A percentile compares a stretch with the other conserved stretches of the same genome.
Conservation (phyloP, 108 stramenopile genomes). For the Skeletonema menzelii region DNA sequence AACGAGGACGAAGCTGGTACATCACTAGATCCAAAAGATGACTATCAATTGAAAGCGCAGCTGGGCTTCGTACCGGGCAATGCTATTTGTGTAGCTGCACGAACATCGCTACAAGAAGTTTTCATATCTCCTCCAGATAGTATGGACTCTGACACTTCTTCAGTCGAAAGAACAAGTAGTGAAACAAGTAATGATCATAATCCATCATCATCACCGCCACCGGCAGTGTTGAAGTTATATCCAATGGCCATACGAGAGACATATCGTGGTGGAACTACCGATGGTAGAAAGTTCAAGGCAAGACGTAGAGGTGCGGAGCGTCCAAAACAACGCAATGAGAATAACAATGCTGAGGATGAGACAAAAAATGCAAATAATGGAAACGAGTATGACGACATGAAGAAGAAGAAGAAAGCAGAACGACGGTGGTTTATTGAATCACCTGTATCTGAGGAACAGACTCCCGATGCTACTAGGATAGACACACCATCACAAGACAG, state of each 20-base stretch:
- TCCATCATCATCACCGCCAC: constrained; percentile 9
- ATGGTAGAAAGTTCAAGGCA: constrained; percentile 59
- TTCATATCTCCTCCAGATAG: not conserved
- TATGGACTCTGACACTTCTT: too few relatives aligned
- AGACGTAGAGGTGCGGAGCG: constrained; percentile 39
- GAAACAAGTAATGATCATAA: not conserved
- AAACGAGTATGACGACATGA: too few relatives aligned
- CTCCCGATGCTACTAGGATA: not conserved
- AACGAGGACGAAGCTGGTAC: not conserved
- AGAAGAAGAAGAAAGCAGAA: constrained; percentile 8
- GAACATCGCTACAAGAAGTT: constrained; percentile 17
- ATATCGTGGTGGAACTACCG: constrained; percentile 56
- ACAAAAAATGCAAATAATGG: too few relatives aligned
- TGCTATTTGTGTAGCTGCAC: constrained; percentile 60
- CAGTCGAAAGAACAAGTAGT: too few relatives aligned
- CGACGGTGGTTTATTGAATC: constrained; percentile 3
- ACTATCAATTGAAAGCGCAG: constrained; percentile 48
- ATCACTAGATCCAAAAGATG: constrained; percentile 43
- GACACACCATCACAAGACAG: constrained; percentile 1
- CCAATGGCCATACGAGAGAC: constrained; percentile 71
- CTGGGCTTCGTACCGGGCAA: constrained; percentile 84
- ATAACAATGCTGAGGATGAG: too few relatives aligned
- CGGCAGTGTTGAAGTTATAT: constrained; percentile 75
- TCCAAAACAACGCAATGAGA: too few relatives aligned
- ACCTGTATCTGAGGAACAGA: not conserved